Conservation (phyloP, 805 yeast genomes). For the Teunomyces funiuensis region DNA sequence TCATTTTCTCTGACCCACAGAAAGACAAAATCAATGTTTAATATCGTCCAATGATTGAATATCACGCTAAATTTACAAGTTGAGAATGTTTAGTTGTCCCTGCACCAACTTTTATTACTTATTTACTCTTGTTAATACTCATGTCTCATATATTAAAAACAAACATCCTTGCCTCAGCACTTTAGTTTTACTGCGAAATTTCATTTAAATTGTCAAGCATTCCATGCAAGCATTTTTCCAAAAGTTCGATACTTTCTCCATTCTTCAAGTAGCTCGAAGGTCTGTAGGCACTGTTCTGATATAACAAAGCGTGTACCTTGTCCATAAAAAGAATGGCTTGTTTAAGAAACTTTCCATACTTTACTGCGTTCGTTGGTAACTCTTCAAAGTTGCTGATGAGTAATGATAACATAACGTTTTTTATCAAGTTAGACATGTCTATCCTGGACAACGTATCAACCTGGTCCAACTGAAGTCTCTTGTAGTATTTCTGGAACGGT, state of each 20-base stretch:
- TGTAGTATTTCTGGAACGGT: constrained; percentile 25
- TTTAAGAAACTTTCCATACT: constrained; percentile 27
- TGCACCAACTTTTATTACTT: too few species aligned
- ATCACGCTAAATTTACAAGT: too few species aligned
- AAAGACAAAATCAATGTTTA: too few species aligned
- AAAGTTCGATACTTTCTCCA: constrained; percentile 13
- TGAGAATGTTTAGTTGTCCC: background rate
- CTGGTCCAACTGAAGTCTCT: constrained; percentile 24
- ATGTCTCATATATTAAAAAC: background rate
- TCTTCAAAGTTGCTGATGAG: constrained; percentile 30
- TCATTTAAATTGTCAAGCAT: constrained; percentile 16
- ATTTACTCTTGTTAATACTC: background rate
- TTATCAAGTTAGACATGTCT: constrained; percentile 32
- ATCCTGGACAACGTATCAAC: constrained; percentile 28
- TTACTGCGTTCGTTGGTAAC: constrained; percentile 25
- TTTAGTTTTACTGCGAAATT: constrained; percentile 1
- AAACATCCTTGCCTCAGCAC: constrained; percentile 2
- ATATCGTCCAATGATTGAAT: too few species aligned
- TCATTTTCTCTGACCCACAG: too few species aligned
- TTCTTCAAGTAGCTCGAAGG: constrained; percentile 31
- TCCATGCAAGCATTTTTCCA: constrained; percentile 27
- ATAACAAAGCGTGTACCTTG: constrained; percentile 28
- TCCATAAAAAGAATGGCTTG: constrained; percentile 31
- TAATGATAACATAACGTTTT: constrained; percentile 34
- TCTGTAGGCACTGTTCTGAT: constrained; percentile 17